Conservation (phyloP, 768 basidiomycete species). For the Leccinum truebloodii region DNA sequence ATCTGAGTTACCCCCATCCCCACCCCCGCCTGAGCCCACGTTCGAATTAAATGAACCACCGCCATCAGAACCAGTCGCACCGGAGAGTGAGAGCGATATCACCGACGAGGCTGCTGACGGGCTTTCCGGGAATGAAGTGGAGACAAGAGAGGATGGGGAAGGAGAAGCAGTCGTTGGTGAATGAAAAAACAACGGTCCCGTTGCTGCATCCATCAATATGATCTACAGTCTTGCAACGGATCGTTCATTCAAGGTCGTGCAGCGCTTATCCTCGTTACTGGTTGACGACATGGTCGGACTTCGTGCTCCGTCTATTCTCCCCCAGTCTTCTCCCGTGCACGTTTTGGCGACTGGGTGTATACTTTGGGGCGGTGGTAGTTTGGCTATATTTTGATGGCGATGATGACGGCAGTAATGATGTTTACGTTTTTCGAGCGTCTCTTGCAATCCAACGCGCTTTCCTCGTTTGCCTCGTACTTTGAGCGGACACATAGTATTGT, state of each 20-base stretch:
- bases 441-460: background rate
- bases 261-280: slow-evolving; percentile 6
- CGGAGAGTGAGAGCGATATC: slow-evolving; percentile 38
- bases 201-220: background rate
- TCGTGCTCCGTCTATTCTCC: slow-evolving; percentile 23
- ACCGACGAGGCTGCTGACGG: slow-evolving; percentile 30
- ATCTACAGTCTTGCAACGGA: background rate
- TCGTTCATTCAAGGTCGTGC: background rate
- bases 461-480: background rate
- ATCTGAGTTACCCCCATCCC: slow-evolving; percentile 3
- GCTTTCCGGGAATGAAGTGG: slow-evolving; percentile 22
- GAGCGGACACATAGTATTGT: background rate
- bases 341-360: background rate
- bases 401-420: background rate
- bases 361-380: slow-evolving; percentile 1
- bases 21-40: slow-evolving; percentile 4
- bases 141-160: slow-evolving; percentile 12
- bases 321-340: background rate
- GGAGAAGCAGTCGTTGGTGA: slow-evolving; percentile 14
- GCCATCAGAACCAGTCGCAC: slow-evolving; percentile 33
- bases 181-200: slow-evolving; percentile 22
- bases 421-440: background rate
- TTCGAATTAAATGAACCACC: slow-evolving; percentile 34
- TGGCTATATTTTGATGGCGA: background rate
- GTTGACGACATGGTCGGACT: slow-evolving; percentile 16